Base-by-base conservation (phyloP, 2,329 filamentous ascomycete species). In the Aureobasidium sp. region DNA sequence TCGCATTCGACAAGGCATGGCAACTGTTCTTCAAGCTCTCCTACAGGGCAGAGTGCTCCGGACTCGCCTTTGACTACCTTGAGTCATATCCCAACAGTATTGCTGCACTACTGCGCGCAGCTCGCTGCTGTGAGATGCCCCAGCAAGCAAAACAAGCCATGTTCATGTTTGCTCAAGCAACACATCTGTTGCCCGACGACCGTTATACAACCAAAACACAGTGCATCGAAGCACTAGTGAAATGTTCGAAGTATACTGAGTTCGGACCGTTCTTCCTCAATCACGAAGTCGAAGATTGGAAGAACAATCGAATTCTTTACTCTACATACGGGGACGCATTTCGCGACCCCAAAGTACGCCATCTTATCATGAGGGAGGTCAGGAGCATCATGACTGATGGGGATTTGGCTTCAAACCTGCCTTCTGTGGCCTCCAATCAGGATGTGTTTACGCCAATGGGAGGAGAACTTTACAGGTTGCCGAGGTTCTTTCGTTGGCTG, bases 401-500 rank as follows among this genome's bases (percentile, higher is more conserved):
- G 4, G 5, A 23, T 4, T 17, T 38, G n/a, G n/a, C 35, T 3
- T n/a, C 40, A 10, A 23, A 1, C 3, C 27, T 35, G 0, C 40
- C 29, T 13, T 53, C 47, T 7, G 6, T 60, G 4, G 27, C 27
- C 7, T 60, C 58, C 9, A 47, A 60, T 31, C 27, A 35, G 10
- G 35, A 37, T 4, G 19, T 58, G 1, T 38, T 38, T 11, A 49
- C 43, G 2, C 55, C 43, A 2, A 3, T 51, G 2, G n/a, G 10
- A 13, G 33, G 29, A 17, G 37, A 54, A 5, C 38, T 60, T 13
- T 53, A 43, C 27, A 59, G 51, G 25, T 4, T 63, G 19, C 62
- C 62, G 23, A 57, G 62, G 15, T 63, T 63, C 38, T 63, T 63
- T 35, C 47, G 60, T 19, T 63, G 62, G 62, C 6, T 61, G 13